These are phyloP conservation scores for Styphnolobium japonicum DNA, from an alignment of 306 rosid genomes.

Conservation along the genomic window DNA sequence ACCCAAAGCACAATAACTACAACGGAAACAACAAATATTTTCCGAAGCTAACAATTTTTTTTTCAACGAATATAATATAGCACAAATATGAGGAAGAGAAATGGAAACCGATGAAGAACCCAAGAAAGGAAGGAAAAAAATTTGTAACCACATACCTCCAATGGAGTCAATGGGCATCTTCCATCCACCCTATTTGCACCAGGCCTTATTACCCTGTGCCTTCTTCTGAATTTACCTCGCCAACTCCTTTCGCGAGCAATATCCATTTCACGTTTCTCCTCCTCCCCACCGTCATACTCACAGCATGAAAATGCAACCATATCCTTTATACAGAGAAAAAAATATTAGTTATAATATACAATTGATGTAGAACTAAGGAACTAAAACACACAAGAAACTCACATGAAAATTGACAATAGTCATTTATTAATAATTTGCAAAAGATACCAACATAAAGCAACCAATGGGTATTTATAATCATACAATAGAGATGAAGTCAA, in stretches of 20 bases:
- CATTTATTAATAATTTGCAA: not conserved
- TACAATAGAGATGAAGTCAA: not conserved
- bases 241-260: slow-evolving; percentile 95
- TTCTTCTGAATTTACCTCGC: slow-evolving; percentile 95
- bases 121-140: not conserved
- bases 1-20: not conserved
- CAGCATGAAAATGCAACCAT: slow-evolving; percentile 99
- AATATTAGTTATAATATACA: slow-evolving; percentile 20
- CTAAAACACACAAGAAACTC: not conserved
- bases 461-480: not conserved
- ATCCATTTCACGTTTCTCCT: slow-evolving; percentile 96
- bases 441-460: not conserved
- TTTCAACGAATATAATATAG: not conserved
- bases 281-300: slow-evolving; percentile 90
- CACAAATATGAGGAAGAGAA: not conserved
- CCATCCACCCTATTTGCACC: slow-evolving; percentile 93
- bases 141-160: slow-evolving; percentile 59
- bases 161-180: slow-evolving; percentile 91
- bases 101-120: not conserved
- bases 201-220: slow-evolving; percentile 84
- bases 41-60: not conserved
- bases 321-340: slow-evolving; percentile 50
- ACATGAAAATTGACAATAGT: not conserved
- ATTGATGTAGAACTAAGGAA: not conserved
- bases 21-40: not conserved